Base-by-base conservation (phyloP, 2,329 filamentous ascomycete species). In the Claviceps humidiphila region DNA sequence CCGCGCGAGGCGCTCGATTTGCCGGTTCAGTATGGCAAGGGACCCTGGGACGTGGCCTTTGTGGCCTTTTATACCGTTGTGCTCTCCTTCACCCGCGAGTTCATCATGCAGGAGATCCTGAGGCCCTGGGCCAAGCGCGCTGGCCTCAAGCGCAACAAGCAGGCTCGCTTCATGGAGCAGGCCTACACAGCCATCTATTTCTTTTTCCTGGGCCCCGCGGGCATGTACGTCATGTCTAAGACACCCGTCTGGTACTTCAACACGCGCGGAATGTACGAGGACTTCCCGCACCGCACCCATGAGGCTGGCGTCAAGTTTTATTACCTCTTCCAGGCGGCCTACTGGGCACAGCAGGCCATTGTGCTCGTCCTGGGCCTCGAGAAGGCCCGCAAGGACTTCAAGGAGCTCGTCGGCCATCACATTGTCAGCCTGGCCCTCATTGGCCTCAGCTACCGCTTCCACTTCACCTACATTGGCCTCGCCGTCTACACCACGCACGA, bases 231-330 rank as follows among this genome's bases (percentile, higher is more conserved):
- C 65, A 96, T 97, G 90, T 85, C 79, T 63, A 77, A 80, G 56
- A 91, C 88, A n/a, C 84, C 89, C 7, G 82, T 96, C 43, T 96
- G 89, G 91, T 96, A 95, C 69, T 96, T 95, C 77, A 90, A 94
- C 71, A 93, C 87, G 2, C 75, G 73, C 30, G 88, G 82, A 67
- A 95, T 96, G 87, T 96, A 94, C 69, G 87, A 91, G 67, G 75
- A 74, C 17, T 95, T 89, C 67, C 90, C 90, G 5, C 90, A 96
- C 69, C 78, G 79, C 61, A 84, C 85, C 30, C 89, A 94, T 64
- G 84, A 87, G 57, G 87, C 75, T 53, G 61, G 78, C 41, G 89
- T 96, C 79, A 97, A 97, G 74, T 89, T 91, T 55, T 97, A 96
- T 72, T 97, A 97, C 67, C 76, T 97, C 57, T 86, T 96, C 61